Conservation (phyloP, 331 rosid genomes). For the Arachis monticola region DNA sequence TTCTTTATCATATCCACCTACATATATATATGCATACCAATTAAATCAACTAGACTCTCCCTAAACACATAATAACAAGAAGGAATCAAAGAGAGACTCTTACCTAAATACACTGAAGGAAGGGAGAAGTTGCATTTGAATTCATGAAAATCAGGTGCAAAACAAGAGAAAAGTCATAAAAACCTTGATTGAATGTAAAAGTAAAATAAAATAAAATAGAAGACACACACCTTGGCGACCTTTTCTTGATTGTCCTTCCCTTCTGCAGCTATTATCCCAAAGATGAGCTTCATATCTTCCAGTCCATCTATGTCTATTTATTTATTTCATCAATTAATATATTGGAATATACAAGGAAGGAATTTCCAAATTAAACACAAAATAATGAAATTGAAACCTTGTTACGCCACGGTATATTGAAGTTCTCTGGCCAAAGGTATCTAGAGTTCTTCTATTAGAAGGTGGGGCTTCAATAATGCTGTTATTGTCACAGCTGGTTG, state of each 20-base stretch:
- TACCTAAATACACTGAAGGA: slow-evolving; percentile 86
- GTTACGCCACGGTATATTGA: slow-evolving; percentile 98
- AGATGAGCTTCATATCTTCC: slow-evolving; percentile 99
- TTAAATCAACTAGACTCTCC: too few relatives aligned
- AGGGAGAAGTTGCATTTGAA: slow-evolving; percentile 4
- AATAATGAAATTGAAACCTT: slow-evolving; percentile 44
- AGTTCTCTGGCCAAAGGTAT: slow-evolving; percentile 97
- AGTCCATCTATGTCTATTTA: slow-evolving; percentile 91
- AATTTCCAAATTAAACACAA: neutral
- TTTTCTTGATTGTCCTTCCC: slow-evolving; percentile 99
- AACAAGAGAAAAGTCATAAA: slow-evolving; percentile 30
- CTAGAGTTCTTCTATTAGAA: slow-evolving; percentile 63
- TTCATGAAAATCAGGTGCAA: slow-evolving; percentile 38
- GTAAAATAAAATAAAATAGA: neutral
- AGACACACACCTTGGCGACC: slow-evolving; percentile 86
- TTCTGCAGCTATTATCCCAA: slow-evolving; percentile 98
- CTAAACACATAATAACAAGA: too few relatives aligned
- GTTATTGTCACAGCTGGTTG: slow-evolving; percentile 62
- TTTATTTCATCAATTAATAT: slow-evolving; percentile 4
- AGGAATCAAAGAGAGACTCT: slow-evolving; percentile 31
- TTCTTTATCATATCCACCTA: slow-evolving; percentile 99
- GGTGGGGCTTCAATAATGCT: slow-evolving; percentile 65
- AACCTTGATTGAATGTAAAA: slow-evolving; percentile 1
- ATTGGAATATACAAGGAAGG: too few relatives aligned
- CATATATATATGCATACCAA: neutral